Conservation (phyloP, 495 filamentous ascomycete species). For the Glonium stellatum region DNA sequence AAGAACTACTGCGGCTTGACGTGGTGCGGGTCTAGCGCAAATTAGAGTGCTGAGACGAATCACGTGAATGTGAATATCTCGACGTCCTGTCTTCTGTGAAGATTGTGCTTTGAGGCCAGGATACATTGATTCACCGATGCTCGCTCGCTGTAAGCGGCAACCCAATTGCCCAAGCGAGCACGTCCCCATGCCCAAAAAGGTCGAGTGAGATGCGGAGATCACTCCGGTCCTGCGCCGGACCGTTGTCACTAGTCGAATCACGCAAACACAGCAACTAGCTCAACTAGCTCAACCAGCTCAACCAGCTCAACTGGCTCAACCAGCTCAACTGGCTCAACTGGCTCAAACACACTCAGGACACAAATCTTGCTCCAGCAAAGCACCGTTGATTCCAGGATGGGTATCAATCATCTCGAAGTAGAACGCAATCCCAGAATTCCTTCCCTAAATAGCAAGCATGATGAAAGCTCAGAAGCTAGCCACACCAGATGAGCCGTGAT, state of each 20-base stretch:
- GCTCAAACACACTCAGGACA: background rate
- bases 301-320: too few relatives aligned
- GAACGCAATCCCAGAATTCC: constrained; percentile 5
- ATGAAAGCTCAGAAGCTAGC: constrained; percentile 1
- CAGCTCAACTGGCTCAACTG: too few relatives aligned
- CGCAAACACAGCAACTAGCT: too few relatives aligned
- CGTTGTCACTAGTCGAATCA: too few relatives aligned
- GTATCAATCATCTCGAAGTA: constrained; percentile 8
- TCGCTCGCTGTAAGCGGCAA: background rate
- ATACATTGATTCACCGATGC: too few relatives aligned
- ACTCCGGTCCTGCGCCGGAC: background rate
- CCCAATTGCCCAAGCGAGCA: background rate
- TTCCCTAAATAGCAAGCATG: constrained; percentile 3
- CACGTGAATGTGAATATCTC: too few relatives aligned
- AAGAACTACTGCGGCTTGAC: too few relatives aligned
- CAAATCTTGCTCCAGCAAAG: background rate
- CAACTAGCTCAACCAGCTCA: too few relatives aligned
- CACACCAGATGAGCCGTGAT: constrained; percentile 1
- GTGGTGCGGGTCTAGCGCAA: too few relatives aligned
- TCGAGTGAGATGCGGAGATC: background rate
- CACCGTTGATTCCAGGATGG: constrained; percentile 5
- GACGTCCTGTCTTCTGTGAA: too few relatives aligned
- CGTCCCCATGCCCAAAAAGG: background rate
- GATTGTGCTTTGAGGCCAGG: too few relatives aligned
- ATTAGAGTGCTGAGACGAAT: too few relatives aligned